Percentiles rank a stretch among this genome's conserved stretches.
Conservation (phyloP, 805 yeast species). For the Wickerhamiella shivajii region DNA sequence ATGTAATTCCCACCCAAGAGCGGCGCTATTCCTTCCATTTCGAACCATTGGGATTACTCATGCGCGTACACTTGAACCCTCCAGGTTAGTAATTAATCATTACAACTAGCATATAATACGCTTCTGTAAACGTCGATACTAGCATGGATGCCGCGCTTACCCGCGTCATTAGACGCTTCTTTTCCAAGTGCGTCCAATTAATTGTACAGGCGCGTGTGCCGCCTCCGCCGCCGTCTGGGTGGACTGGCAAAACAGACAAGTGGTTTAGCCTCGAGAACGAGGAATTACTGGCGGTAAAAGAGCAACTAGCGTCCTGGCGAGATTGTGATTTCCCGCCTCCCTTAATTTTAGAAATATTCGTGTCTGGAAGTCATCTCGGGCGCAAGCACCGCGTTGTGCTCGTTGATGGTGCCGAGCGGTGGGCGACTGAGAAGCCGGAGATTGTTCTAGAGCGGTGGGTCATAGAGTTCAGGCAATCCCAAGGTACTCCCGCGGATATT, state of each 20-base stretch:
- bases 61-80: too few species aligned
- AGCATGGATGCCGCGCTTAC: slow-evolving; percentile 8
- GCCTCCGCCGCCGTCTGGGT: slow-evolving; percentile 13
- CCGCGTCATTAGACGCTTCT: slow-evolving; percentile 28
- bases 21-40: too few species aligned
- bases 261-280: slow-evolving; percentile 30
- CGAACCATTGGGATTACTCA: too few species aligned
- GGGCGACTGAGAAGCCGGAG: slow-evolving; percentile 53
- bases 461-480: slow-evolving; percentile 50
- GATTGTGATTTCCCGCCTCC: slow-evolving; percentile 39
- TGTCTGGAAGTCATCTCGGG: slow-evolving; percentile 47
- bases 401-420: slow-evolving; percentile 36
- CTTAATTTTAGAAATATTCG: slow-evolving; percentile 67
- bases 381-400: slow-evolving; percentile 46
- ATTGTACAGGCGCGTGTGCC: slow-evolving; percentile 18
- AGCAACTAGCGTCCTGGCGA: slow-evolving; percentile 54
- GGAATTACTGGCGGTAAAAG: slow-evolving; percentile 30
- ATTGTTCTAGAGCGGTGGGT: slow-evolving; percentile 93
- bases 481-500: slow-evolving; percentile 30
- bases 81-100: too few species aligned
- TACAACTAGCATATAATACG: too few species aligned
- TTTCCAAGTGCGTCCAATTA: slow-evolving; percentile 27
- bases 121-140: too few species aligned
- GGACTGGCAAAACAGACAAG: slow-evolving; percentile 19
- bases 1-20: too few species aligned